phyloP scores from a whole-genome alignment of 352 stramenopile genomes.

The Pythium oligandrum region DNA sequence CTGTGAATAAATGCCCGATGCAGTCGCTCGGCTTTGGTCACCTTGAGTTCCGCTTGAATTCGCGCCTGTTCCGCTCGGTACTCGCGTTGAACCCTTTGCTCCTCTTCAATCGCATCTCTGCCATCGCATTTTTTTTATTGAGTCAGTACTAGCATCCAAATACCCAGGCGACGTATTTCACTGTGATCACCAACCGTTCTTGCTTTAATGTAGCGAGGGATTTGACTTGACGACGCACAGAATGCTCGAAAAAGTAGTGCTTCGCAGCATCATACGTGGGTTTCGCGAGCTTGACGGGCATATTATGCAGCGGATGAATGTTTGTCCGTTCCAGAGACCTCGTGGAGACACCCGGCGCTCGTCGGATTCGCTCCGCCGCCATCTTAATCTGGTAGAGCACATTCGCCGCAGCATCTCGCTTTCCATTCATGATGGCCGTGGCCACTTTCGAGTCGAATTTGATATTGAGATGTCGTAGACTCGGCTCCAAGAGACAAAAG shows the following conservation, averaged over 20 bases:
- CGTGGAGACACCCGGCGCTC: slow-evolving; percentile 45
- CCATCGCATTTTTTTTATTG: too few relatives aligned
- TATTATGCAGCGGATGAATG: slow-evolving; percentile 57
- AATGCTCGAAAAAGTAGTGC: slow-evolving; percentile 64
- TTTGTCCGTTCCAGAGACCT: slow-evolving; percentile 38
- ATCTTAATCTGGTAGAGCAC: slow-evolving; percentile 88
- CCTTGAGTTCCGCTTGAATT: slow-evolving; percentile 36
- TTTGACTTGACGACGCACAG: slow-evolving; percentile 54
- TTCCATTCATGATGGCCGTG: slow-evolving; percentile 78
- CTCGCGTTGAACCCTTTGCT: slow-evolving; percentile 20
- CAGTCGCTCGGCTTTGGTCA: slow-evolving; percentile 62
- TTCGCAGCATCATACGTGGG: slow-evolving; percentile 47
- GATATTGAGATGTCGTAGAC: slow-evolving; percentile 64
- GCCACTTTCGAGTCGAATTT: slow-evolving; percentile 75
- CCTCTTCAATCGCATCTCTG: slow-evolving; percentile 38
- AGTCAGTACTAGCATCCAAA: too few relatives aligned
- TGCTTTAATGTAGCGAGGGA: slow-evolving; percentile 38
- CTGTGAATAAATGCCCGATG: slow-evolving; percentile 66
- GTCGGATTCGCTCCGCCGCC: slow-evolving; percentile 32
- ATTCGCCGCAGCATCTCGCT: slow-evolving; percentile 48
- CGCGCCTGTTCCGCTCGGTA: slow-evolving; percentile 27
- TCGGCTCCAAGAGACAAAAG: slow-evolving; percentile 84
- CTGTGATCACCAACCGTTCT: slow-evolving; percentile 34
- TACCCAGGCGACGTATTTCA: too few relatives aligned
- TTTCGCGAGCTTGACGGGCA: slow-evolving; percentile 52